These are phyloP conservation scores for Crithidia acanthocephali DNA, from an alignment of 208 protist species.

Conservation along the genomic window DNA sequence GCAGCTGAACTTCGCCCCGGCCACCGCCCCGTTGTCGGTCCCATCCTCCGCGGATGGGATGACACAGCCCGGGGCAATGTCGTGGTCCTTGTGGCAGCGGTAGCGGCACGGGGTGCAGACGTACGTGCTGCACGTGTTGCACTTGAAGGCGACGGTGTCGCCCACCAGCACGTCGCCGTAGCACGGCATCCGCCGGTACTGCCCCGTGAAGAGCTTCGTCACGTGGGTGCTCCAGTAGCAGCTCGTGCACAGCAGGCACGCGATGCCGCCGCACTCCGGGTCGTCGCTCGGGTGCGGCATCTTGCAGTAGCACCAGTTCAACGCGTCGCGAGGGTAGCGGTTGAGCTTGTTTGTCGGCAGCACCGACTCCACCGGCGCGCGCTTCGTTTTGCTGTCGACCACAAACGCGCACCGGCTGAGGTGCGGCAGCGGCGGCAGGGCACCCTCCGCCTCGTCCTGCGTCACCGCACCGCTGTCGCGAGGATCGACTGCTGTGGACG, in stretches of 20 bases:
- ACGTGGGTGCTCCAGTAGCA: constrained; percentile 87
- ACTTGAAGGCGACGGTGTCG: constrained; percentile 70
- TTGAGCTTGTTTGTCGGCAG: constrained; percentile 71
- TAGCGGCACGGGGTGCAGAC: constrained; percentile 81
- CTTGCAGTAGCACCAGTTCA: constrained; percentile 85
- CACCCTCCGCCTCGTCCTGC: neutral
- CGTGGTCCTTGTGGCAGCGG: constrained; percentile 85
- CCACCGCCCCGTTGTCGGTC: constrained; percentile 49
- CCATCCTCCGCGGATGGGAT: constrained; percentile 44
- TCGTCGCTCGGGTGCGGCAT: constrained; percentile 60
- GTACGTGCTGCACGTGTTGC: constrained; percentile 67
- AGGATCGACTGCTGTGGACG: neutral
- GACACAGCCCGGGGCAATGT: constrained; percentile 42
- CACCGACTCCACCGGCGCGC: constrained; percentile 46
- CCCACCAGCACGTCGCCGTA: constrained; percentile 81
- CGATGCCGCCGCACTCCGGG: constrained; percentile 66
- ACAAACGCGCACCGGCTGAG: constrained; percentile 70
- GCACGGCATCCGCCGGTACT: constrained; percentile 72
- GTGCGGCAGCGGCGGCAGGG: constrained; percentile 28
- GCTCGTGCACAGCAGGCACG: constrained; percentile 79
- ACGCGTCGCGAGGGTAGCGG: constrained; percentile 72
- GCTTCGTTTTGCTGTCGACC: constrained; percentile 63
- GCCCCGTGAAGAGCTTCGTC: constrained; percentile 51
- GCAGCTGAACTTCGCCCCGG: constrained; percentile 70
- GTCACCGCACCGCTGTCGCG: neutral